These are phyloP conservation scores for Malassezia japonica DNA, from an alignment of 1,284 basidiomycete genomes.

Conservation along the genomic window DNA sequence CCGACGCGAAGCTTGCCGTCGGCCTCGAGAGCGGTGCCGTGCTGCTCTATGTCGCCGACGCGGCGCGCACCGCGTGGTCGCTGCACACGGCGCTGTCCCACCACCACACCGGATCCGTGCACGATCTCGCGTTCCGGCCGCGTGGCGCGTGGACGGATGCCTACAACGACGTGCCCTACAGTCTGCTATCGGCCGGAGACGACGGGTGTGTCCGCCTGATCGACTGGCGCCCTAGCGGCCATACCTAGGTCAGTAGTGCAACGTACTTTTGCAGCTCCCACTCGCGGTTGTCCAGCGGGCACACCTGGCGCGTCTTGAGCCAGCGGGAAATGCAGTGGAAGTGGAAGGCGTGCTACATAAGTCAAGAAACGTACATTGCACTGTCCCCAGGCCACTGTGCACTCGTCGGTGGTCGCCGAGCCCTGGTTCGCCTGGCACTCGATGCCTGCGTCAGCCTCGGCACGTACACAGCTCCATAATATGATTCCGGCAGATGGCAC, in stretches of 20 bases:
- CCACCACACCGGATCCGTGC: conserved; percentile 36
- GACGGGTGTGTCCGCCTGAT: conserved; percentile 29
- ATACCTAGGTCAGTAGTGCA: conserved; percentile 3
- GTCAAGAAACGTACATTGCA: conserved; percentile 67
- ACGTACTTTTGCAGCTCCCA: conserved; percentile 79
- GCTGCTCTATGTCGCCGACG: conserved; percentile 54
- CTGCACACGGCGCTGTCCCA: conserved; percentile 15
- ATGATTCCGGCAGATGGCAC: conserved; percentile 48
- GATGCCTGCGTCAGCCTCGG: conserved; percentile 61
- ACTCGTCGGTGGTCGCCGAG: conserved; percentile 89
- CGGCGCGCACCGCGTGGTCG: conserved; percentile 12
- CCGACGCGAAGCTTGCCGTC: conserved; percentile 59
- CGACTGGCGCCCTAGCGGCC: conserved; percentile 9
- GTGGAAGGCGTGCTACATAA: conserved; percentile 86
- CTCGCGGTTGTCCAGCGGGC: conserved; percentile 84
- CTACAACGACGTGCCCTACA: conserved; percentile 17
- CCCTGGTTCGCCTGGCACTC: conserved; percentile 99
- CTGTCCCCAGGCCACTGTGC: conserved; percentile 97
- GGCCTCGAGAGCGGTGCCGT: conserved; percentile 92
- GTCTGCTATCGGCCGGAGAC: conserved; percentile 29
- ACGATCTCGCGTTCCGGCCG: conserved; percentile 32
- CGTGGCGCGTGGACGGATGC: conserved; percentile 20
- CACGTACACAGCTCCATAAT: conserved; percentile 48
- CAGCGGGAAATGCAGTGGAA: conserved; percentile 99
- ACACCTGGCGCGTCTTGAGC: conserved; percentile 98